These are phyloP conservation scores for Dimocarpus longan DNA, from an alignment of 345 rosid species.

Conservation along the genomic window DNA sequence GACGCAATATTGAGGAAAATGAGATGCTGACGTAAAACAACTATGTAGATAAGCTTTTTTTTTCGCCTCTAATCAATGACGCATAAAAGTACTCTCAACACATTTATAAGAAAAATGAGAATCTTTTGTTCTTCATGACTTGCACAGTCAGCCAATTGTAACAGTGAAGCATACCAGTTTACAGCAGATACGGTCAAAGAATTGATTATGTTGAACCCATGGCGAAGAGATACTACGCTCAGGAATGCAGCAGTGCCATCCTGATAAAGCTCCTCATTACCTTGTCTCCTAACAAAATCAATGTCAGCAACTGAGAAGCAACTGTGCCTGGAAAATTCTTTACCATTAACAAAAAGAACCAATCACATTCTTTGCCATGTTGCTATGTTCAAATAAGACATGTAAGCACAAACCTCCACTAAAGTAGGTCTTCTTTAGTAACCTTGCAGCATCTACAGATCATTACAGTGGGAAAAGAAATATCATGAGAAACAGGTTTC, in stretches of 20 bases:
- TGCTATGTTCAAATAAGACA: conserved; percentile 15
- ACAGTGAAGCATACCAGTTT: conserved; percentile 47
- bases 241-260: conserved; percentile 90
- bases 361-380: neutral
- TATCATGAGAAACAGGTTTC: conserved; percentile 11
- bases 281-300: conserved; percentile 92
- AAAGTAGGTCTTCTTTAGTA: conserved; percentile 82
- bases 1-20: neutral
- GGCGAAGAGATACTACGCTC: conserved; percentile 77
- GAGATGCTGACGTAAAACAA: neutral
- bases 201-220: conserved; percentile 79
- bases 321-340: conserved; percentile 72
- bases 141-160: neutral
- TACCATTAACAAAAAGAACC: neutral
- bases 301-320: conserved; percentile 85
- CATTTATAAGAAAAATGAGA: neutral
- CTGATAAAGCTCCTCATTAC: conserved; percentile 80
- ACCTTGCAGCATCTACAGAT: conserved; percentile 76
- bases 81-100: neutral
- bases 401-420: conserved; percentile 78
- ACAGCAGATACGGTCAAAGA: conserved; percentile 68
- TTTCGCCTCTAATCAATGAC: neutral
- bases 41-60: neutral
- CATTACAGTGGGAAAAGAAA: conserved; percentile 15
- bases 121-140: conserved; percentile 6